phyloP scores from a whole-genome alignment of 305 asterid genomes.

The Fraxinus latifolia region DNA sequence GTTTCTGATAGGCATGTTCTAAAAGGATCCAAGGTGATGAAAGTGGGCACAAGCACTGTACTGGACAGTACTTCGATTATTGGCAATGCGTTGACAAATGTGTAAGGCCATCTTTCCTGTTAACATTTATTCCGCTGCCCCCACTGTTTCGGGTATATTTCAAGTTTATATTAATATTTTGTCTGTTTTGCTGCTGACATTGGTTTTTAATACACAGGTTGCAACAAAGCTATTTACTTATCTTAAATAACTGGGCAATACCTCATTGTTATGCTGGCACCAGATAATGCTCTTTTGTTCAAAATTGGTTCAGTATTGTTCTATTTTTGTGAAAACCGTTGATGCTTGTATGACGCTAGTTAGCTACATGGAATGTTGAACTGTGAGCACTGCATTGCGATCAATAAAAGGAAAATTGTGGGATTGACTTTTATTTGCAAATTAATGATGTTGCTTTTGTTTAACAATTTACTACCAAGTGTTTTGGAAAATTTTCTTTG shows the following conservation, averaged over 20 bases:
- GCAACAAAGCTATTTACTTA: conserved; percentile 63
- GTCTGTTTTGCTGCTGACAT: conserved; percentile 20
- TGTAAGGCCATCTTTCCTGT: conserved; percentile 37
- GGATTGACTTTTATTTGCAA: conserved; percentile 20
- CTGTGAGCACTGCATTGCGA: conserved; percentile 14
- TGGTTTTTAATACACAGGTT: conserved; percentile 41
- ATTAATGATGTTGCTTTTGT: conserved; percentile 7
- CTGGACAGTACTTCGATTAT: conserved; percentile 80
- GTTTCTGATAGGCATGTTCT: conserved; percentile 53
- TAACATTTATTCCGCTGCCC: neutral
- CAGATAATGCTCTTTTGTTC: conserved; percentile 18
- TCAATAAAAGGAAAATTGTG: conserved; percentile 25
- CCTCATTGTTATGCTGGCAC: conserved; percentile 19
- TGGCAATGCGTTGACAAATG: conserved; percentile 73
- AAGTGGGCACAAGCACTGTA: conserved; percentile 65
- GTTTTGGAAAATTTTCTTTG: neutral
- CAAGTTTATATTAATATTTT: neutral
- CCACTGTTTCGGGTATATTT: neutral
- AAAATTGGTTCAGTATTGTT: conserved; percentile 17
- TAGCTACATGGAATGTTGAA: conserved; percentile 24
- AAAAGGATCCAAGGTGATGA: conserved; percentile 70
- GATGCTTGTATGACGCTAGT: conserved; percentile 24
- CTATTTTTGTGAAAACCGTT: conserved; percentile 23
- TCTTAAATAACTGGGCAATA: conserved; percentile 46
- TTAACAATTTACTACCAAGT: neutral